Evolutionary conservation across 441 rosid species (phyloP), one percentile per base, ranked within the genome.

Genomic region (Bocquillonia castaneifolia): DNA sequence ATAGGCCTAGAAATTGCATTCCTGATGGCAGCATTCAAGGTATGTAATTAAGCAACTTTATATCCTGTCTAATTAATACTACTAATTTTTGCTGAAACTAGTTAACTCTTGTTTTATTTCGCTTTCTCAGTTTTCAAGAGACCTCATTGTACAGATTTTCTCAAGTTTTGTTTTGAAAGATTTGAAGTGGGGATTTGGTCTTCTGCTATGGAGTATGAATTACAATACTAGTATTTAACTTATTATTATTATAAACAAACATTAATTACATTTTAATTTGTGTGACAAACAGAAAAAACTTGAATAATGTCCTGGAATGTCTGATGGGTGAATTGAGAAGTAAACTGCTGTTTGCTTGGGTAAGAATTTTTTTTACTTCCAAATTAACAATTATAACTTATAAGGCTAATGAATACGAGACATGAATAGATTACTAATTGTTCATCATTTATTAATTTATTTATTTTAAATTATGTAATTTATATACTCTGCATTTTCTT

Each of bases 161-260:
- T 86, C 31, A 70, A 64, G 63, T 81, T 84, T 17, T 81, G 86
- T 54, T 72, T 81, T 23, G 77, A 81, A 52, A 77, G 71, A 34
- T 82, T 82, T 40, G 76, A 81, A 78, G 83, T 84, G 23, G 88
- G 81, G 45, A 67, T 83, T 15, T 82, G 88, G 86, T 82, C 88
- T 0, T 74, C 86, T 25, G 78, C 87, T 17, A 75, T 55, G 54
- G 81, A 77, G 87, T 80, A 28, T 51, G 83, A 47, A 22, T 48
- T 18, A 45, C 1, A 42, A 5, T 6, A 6, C 15, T 42, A n/a
- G n/a, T n/a, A n/a, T n/a, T n/a, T n/a, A n/a, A n/a, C n/a, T n/a
- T n/a, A n/a, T n/a, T n/a, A n/a, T n/a, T n/a, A n/a, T n/a, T n/a
- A n/a, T n/a, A n/a, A n/a, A n/a, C n/a, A n/a, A n/a, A n/a, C n/a